phyloP scores from a whole-genome alignment of 2,329 filamentous ascomycete genomes.

The Alternaria brassicicola region DNA sequence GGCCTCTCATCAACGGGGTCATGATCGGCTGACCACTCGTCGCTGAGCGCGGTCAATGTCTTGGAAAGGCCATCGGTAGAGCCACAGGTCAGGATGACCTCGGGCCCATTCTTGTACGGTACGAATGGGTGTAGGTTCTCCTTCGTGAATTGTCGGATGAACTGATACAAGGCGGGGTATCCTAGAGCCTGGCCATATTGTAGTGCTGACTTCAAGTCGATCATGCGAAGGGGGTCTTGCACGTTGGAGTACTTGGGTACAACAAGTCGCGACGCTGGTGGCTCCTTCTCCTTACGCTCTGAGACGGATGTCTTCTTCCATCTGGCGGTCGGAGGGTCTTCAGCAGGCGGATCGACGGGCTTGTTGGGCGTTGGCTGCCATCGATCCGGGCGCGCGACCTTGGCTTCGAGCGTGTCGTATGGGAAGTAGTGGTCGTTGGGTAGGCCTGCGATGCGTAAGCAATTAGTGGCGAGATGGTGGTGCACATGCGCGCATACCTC shows the following conservation, averaged over 20 bases:
- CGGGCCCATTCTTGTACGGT: constrained; percentile 76
- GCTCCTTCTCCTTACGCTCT: constrained; percentile 32
- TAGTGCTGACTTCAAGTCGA: constrained; percentile 80
- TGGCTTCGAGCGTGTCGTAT: constrained; percentile 87
- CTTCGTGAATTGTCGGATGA: constrained; percentile 77
- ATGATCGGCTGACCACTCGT: constrained; percentile 73
- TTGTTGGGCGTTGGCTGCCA: constrained; percentile 73
- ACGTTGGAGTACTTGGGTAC: constrained; percentile 72
- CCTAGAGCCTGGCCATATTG: constrained; percentile 87
- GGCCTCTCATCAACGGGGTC: constrained; percentile 73
- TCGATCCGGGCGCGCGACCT: constrained; percentile 74
- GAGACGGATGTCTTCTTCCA: constrained; percentile 40
- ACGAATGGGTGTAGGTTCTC: constrained; percentile 80
- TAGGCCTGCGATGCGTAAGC: constrained; percentile 62
- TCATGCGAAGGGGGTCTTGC: constrained; percentile 67
- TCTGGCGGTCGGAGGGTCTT: constrained; percentile 33
- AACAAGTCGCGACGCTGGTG: constrained; percentile 60
- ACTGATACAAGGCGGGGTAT: constrained; percentile 78
- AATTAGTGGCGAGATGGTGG: neutral
- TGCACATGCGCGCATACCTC: constrained; percentile 51
- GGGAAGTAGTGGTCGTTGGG: constrained; percentile 85
- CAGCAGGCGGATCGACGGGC: constrained; percentile 55
- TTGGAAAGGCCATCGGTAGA: constrained; percentile 87
- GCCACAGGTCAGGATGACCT: constrained; percentile 79
- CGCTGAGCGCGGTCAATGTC: constrained; percentile 73